These are phyloP conservation scores for Erythrophleum ivorense DNA, from an alignment of 331 rosid genomes.

Conservation along the genomic window DNA sequence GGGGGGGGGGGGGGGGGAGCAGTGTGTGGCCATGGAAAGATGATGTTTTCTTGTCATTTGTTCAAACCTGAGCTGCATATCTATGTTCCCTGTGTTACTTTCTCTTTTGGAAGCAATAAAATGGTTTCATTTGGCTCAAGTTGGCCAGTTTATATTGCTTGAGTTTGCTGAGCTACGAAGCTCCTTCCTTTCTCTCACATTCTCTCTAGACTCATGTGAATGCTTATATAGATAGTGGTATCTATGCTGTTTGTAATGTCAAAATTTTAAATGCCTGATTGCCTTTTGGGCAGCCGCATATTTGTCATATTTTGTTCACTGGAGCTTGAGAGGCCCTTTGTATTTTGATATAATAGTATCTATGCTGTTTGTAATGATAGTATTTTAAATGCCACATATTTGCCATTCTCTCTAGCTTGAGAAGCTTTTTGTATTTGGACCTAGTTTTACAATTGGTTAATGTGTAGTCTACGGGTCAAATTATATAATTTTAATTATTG, in stretches of 20 bases:
- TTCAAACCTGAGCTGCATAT: no score
- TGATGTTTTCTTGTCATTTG: no score
- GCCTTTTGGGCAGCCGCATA: no score
- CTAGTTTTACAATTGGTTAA: constrained; percentile 13
- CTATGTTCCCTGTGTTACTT: no score
- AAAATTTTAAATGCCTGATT: background rate
- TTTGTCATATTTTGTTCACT: no score
- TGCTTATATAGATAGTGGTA: background rate
- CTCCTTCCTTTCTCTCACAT: background rate
- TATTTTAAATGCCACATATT: constrained; percentile 2
- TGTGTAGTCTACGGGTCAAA: constrained; percentile 8
- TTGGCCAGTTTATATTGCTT: constrained; percentile 17
- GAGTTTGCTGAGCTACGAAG: constrained; percentile 6
- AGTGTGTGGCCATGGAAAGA: no score
- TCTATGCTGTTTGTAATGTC: background rate
- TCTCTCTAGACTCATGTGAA: background rate
- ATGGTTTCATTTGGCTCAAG: constrained; percentile 12
- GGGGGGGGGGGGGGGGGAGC: no score
- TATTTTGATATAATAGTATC: no score
- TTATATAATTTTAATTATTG: background rate
- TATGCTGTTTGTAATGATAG: background rate
- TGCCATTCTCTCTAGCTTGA: background rate
- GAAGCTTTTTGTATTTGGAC: constrained; percentile 33
- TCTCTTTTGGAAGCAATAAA: background rate
- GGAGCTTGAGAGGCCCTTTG: no score